Evolutionary conservation across 2,329 filamentous ascomycete species (phyloP).

Genomic region (Acephala macrosclerotiorum): DNA sequence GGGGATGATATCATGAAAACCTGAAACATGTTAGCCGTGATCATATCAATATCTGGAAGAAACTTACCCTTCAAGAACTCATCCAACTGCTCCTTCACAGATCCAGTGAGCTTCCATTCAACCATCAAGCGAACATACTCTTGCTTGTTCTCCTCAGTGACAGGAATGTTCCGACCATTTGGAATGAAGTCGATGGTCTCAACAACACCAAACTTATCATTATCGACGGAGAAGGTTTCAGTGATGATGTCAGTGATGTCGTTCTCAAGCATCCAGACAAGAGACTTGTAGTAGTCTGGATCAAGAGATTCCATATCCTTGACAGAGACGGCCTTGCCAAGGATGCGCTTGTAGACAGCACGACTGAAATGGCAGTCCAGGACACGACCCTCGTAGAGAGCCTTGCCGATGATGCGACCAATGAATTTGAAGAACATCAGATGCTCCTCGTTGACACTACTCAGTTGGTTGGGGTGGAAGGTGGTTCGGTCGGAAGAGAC

Average conservation of each 20-base stretch:
- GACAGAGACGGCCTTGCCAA: conserved; percentile 92
- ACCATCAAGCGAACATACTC: conserved; percentile 96
- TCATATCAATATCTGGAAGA: background rate
- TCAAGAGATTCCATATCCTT: conserved; percentile 99
- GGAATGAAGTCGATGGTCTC: conserved; percentile 86
- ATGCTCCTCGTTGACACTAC: conserved; percentile 93
- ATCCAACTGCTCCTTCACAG: conserved; percentile 93
- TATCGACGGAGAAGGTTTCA: conserved; percentile 93
- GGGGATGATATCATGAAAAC: conserved; percentile 98
- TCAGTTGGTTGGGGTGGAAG: conserved; percentile 97
- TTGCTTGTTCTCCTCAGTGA: conserved; percentile 98
- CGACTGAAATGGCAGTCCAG: conserved; percentile 99
- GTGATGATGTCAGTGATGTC: conserved; percentile 98
- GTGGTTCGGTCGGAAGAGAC: conserved; percentile 97
- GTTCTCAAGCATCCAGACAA: conserved; percentile 98
- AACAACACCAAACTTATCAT: conserved; percentile 91
- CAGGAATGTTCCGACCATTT: conserved; percentile 88
- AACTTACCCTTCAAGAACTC: conserved; percentile 82
- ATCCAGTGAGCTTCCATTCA: conserved; percentile 89
- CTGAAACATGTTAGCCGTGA: conserved; percentile 51
- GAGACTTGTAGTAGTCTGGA: conserved; percentile 97
- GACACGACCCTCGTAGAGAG: conserved; percentile 92
- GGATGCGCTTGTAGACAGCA: conserved; percentile 96
- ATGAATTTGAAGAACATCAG: conserved; percentile 99
- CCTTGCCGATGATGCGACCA: conserved; percentile 96